Percentiles rank a stretch among this genome's conserved stretches.
phyloP scores from a whole-genome alignment of 306 rosid species.

The Prunus salicina region DNA sequence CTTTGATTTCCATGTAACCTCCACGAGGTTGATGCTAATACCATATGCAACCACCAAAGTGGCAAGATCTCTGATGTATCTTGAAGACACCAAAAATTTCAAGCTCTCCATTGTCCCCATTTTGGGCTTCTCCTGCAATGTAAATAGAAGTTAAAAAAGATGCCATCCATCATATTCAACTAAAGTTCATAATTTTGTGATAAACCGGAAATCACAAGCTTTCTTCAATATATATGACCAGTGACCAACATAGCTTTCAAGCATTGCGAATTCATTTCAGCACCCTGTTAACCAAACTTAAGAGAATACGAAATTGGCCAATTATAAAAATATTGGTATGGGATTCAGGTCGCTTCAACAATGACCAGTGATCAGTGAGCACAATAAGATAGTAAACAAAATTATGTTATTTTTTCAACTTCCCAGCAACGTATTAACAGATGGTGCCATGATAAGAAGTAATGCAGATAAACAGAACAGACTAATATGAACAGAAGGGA shows the following conservation, averaged over 20 bases:
- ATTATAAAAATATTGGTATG: neutral
- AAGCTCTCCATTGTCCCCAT: constrained; percentile 99
- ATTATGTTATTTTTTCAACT: neutral
- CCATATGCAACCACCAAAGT: constrained; percentile 97
- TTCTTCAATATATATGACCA: neutral
- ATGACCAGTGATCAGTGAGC: neutral
- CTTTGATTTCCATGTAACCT: constrained; percentile 98
- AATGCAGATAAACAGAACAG: neutral
- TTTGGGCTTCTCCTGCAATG: constrained; percentile 75
- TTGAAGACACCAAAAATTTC: constrained; percentile 94
- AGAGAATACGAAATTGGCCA: neutral
- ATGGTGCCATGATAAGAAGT: neutral
- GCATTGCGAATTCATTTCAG: neutral
- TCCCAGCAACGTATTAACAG: neutral
- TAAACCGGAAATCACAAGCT: neutral
- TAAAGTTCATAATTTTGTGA: neutral
- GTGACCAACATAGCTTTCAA: neutral
- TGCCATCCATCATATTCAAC: constrained; percentile 5
- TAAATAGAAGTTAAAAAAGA: constrained; percentile 3
- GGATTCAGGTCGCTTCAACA: neutral
- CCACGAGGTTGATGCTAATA: constrained; percentile 89
- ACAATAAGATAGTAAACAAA: neutral
- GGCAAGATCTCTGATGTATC: constrained; percentile 89
- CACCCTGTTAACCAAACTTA: neutral
- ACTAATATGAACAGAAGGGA: neutral